Percentiles rank a stretch among this genome's conserved stretches.
phyloP scores from a whole-genome alignment of 257 asterid species.

The Rhazya stricta region DNA sequence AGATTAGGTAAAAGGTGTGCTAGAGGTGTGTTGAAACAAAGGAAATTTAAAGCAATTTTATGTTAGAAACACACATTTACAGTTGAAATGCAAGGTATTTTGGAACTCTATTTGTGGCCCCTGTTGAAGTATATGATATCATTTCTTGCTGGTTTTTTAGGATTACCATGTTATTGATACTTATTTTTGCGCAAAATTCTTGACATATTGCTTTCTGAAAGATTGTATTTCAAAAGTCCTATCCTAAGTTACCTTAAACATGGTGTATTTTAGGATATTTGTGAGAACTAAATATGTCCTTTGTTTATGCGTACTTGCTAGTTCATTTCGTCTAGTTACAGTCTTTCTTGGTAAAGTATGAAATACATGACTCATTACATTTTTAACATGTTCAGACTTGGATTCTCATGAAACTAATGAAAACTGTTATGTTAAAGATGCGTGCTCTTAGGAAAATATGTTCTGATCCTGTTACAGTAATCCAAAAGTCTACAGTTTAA shows the following conservation, averaged over 20 bases:
- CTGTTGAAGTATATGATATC: not conserved
- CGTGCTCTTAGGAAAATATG: not conserved
- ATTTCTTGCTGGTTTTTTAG: not conserved
- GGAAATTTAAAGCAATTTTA: no score
- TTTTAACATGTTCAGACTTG: not conserved
- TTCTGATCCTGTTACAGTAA: not conserved
- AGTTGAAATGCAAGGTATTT: not conserved
- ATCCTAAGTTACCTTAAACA: not conserved
- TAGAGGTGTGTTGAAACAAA: not conserved
- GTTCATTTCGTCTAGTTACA: not conserved
- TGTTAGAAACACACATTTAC: not conserved
- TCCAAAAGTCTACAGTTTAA: not conserved
- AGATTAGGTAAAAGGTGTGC: not conserved
- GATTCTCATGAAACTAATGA: not conserved
- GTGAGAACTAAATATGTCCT: not conserved
- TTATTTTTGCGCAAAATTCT: not conserved
- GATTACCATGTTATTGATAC: not conserved
- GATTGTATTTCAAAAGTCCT: not conserved
- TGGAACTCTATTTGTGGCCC: not conserved
- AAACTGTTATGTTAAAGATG: not conserved
- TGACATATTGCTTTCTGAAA: not conserved
- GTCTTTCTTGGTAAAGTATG: not conserved
- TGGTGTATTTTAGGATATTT: not conserved
- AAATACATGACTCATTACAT: not conserved
- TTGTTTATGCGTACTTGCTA: not conserved